phyloP scores from a whole-genome alignment of 2,329 filamentous ascomycete genomes.

The Alternaria viburni region DNA sequence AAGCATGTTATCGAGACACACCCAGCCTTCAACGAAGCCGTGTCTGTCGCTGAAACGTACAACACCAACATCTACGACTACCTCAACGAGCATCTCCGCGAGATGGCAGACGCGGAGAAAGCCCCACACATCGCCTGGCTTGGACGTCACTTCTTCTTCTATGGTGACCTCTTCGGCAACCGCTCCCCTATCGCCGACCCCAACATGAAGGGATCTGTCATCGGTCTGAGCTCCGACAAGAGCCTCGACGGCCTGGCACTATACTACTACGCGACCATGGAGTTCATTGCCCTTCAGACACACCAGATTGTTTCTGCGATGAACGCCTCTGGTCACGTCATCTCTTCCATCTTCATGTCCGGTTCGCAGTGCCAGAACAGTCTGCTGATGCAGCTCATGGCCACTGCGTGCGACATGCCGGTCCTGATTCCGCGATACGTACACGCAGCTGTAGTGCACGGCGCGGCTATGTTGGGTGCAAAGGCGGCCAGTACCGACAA shows the following conservation, averaged over 20 bases:
- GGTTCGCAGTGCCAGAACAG: slow-evolving; percentile 97
- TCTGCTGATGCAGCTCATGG: slow-evolving; percentile 88
- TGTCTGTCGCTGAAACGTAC: slow-evolving; percentile 78
- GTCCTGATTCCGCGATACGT: slow-evolving; percentile 94
- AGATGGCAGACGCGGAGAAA: slow-evolving; percentile 70
- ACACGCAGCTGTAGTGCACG: slow-evolving; percentile 93
- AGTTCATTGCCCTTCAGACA: slow-evolving; percentile 97
- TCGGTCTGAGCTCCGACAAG: slow-evolving; percentile 87
- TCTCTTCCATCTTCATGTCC: slow-evolving; percentile 97
- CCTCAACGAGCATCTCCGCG: slow-evolving; percentile 83
- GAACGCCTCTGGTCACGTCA: slow-evolving; percentile 87
- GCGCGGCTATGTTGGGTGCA: slow-evolving; percentile 96
- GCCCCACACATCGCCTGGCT: slow-evolving; percentile 85
- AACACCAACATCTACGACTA: slow-evolving; percentile 94
- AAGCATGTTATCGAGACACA: slow-evolving; percentile 96
- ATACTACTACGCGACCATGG: slow-evolving; percentile 94
- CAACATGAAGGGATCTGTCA: slow-evolving; percentile 87
- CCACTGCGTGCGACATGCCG: slow-evolving; percentile 88
- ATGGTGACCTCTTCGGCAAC: slow-evolving; percentile 97
- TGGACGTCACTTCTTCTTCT: slow-evolving; percentile 96
- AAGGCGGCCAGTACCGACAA: slow-evolving; percentile 89
- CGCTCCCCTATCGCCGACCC: slow-evolving; percentile 91
- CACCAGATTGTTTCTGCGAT: slow-evolving; percentile 93
- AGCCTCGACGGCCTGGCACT: slow-evolving; percentile 85
- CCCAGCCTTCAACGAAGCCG: slow-evolving; percentile 82